Base-by-base conservation (phyloP, 148 eudicot species). In the Selenicereus undatus region DNA sequence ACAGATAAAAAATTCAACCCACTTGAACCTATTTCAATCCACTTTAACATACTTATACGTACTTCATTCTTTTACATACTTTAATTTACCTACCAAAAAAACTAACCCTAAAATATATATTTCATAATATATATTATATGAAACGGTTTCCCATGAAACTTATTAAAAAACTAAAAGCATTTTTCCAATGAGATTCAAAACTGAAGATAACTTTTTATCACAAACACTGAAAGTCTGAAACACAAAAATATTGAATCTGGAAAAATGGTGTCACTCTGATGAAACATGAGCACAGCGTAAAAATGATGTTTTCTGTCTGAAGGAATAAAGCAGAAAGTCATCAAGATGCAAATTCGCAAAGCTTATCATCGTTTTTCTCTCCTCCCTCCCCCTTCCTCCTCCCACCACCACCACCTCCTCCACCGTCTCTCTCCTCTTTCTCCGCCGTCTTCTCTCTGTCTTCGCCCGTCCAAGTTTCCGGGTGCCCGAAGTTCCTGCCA, bases 311-410 rank as follows among this genome's bases (percentile, higher is more conserved):
- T 22, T 22, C 26, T 29, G 27, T 75, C 27, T 58, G 43, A 76
- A 58, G 21, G 70, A 62, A 76, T 56, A 56, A 76, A 76, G 70
- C 45, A 51, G 43, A 51, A 60, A n/a, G 11, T 8, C n/a, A 18
- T 10, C 36, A 51, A 84, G 80, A 93, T 93, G 96, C 88, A 91
- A 78, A 87, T 90, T 79, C 88, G 87, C 83, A 93, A 88, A 90
- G 93, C 89, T 79, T 89, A 87, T 78, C 91, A 90, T 82, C 91
- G 94, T 22, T 84, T 86, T 83, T 85, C 92, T 36, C 82, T 85
- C 83, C n/a, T 83, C 74, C 77, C 90, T 20, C 80, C 91, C 27
- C 78, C 77, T 35, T 50, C 82, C 48, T 39, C 81, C 6, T 7
- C 56, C 77, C 81, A 75, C 35, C 35, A 56, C 82, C 54, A 79